Evolutionary conservation across 2,329 filamentous ascomycete species (phyloP).

Genomic region (Thermothelomyces thermophilus): DNA sequence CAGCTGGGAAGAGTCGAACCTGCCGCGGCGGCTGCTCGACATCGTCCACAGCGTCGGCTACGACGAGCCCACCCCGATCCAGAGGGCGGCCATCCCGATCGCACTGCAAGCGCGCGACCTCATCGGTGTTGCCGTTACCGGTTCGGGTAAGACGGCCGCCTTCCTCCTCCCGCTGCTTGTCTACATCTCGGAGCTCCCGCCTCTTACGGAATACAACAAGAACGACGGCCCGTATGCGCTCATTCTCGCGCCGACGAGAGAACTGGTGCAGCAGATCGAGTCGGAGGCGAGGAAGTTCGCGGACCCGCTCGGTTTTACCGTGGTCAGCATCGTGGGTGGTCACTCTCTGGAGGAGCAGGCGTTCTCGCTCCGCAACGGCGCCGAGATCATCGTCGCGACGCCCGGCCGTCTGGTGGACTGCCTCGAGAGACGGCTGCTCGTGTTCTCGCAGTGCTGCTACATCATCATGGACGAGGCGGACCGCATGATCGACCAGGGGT

Average conservation of each 20-base stretch:
- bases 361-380: conserved; percentile 81
- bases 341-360: conserved; percentile 92
- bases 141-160: conserved; percentile 96
- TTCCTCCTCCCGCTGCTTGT: conserved; percentile 88
- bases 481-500: conserved; percentile 97
- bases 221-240: conserved; percentile 97
- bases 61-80: conserved; percentile 83
- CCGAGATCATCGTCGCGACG: conserved; percentile 97
- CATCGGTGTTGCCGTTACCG: conserved; percentile 96
- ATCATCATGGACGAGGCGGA: conserved; percentile 99
- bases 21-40: conserved; percentile 71
- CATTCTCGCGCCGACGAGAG: conserved; percentile 91
- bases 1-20: conserved; percentile 76
- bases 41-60: conserved; percentile 84
- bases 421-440: conserved; percentile 85
- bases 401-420: conserved; percentile 95
- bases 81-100: conserved; percentile 91
- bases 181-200: conserved; percentile 87
- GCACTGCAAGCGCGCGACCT: conserved; percentile 87
- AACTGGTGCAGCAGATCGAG: conserved; percentile 96
- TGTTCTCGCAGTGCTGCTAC: conserved; percentile 94
- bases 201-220: conserved; percentile 76
- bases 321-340: conserved; percentile 96
- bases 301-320: conserved; percentile 80
- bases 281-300: conserved; percentile 91